Base-by-base conservation (phyloP, 1,284 basidiomycete species). In the Pyrrhoderma noxium region DNA sequence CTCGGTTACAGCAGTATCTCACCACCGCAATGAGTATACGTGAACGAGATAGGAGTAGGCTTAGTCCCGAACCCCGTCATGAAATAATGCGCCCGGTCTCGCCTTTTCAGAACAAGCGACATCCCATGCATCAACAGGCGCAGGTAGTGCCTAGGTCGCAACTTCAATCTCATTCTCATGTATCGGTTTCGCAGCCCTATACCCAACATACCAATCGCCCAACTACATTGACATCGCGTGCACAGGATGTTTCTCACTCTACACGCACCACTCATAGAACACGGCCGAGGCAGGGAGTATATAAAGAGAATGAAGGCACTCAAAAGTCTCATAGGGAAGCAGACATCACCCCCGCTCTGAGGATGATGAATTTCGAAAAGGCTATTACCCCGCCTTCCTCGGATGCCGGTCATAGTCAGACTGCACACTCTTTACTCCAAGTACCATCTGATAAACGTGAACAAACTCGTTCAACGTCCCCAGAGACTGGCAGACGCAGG, bases 401-500 rank as follows among this genome's bases (percentile, higher is more conserved):
- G 22, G 39, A 52, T n/a, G 46, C 39, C 8, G 51, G 40, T 9
- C 38, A 52, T 18, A 46, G 51, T 18, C 36, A 38, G 4, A 27
- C n/a, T 31, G 16, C 23, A 23, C 52, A 25, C 23, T 25, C 31
- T 31, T 25, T 38, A n/a, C 47, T 13, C 21, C 23, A 23, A 48
- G 44, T 11, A 45, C 34, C 35, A 19, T 35, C 25, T 8, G 52
- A 53, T 14, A 36, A 38, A 23, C n/a, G 27, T n/a, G 52, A 53
- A 2, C 31, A 50, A 22, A 36, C 14, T 8, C 43, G 48, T 8
- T 41, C 52, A 11, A 46, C 44, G 16, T 49, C 52, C 8, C 48
- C 52, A 3, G 52, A 54, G 37, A 40, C 40, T 13, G 27, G 34
- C 3, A 31, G 22, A 18, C 70, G 68, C 48, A 64, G 68, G 61